Evolutionary conservation across 2,329 filamentous ascomycete genomes (phyloP).

Genomic region (Aspergillus uvarum): DNA sequence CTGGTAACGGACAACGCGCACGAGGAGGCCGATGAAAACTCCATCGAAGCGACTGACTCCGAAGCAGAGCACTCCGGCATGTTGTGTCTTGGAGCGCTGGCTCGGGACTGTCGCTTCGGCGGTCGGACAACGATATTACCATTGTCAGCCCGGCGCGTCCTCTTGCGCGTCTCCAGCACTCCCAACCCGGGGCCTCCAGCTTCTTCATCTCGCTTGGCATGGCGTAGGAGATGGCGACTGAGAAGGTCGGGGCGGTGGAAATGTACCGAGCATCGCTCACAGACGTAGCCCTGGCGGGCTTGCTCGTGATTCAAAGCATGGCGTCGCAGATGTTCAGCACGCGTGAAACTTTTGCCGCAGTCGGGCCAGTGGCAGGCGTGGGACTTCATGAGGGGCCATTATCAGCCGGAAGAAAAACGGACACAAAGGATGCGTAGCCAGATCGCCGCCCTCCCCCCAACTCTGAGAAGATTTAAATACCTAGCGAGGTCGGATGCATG

Average conservation of each 20-base stretch:
- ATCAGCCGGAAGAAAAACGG: not conserved
- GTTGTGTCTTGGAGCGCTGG: not conserved
- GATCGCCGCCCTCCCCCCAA: not conserved
- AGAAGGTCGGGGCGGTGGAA: conserved; percentile 62
- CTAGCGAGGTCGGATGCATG: not conserved
- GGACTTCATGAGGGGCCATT: conserved; percentile 8
- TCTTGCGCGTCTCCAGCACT: conserved; percentile 51
- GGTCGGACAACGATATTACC: conserved; percentile 49
- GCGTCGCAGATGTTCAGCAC: conserved; percentile 59
- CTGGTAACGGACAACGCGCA: conserved; percentile 17
- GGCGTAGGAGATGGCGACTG: conserved; percentile 59
- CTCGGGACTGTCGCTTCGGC: conserved; percentile 24
- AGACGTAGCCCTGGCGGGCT: conserved; percentile 52
- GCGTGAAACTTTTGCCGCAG: conserved; percentile 56
- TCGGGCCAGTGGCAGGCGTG: conserved; percentile 45
- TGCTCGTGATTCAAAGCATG: conserved; percentile 59
- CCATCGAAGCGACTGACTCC: not conserved
- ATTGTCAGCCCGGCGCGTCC: conserved; percentile 49
- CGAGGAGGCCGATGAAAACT: conserved; percentile 5
- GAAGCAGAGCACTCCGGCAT: not conserved
- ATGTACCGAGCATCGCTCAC: conserved; percentile 59
- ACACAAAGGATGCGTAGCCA: too few species aligned
- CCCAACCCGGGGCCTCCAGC: conserved; percentile 50
- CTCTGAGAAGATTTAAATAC: not conserved
- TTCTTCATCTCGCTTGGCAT: conserved; percentile 53